Percentiles rank a stretch among this genome's conserved stretches.
Conservation (phyloP, 192 early-diverging fungal species). For the Rhizophagus prolifer region DNA sequence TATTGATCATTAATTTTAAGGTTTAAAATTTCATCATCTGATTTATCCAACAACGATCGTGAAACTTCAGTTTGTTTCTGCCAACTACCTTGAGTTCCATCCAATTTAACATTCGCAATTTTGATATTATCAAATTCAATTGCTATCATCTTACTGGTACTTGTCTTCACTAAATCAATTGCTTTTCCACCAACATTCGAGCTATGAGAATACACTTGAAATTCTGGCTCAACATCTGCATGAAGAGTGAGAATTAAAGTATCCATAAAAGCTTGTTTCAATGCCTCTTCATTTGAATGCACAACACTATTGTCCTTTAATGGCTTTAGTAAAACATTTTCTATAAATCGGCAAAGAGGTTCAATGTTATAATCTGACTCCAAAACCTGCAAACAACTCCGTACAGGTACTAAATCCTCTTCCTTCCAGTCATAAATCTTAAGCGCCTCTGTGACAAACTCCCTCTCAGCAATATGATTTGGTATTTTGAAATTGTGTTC, state of each 20-base stretch:
- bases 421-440: neutral
- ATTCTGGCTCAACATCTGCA: neutral
- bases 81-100: neutral
- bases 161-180: neutral
- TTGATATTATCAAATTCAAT: neutral
- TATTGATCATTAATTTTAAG: conserved; percentile 3
- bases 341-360: neutral
- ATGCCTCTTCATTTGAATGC: neutral
- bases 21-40: conserved; percentile 12
- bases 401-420: neutral
- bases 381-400: neutral
- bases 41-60: neutral
- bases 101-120: neutral
- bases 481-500: neutral
- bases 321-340: neutral
- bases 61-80: neutral
- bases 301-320: neutral
- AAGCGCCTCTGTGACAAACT: neutral
- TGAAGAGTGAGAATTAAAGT: neutral
- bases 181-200: neutral
- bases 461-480: neutral
- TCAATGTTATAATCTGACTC: neutral
- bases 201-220: neutral
- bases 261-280: neutral
- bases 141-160: neutral